Base-by-base conservation (phyloP, 1,284 basidiomycete species). In the Phellinidium pouzarii region DNA sequence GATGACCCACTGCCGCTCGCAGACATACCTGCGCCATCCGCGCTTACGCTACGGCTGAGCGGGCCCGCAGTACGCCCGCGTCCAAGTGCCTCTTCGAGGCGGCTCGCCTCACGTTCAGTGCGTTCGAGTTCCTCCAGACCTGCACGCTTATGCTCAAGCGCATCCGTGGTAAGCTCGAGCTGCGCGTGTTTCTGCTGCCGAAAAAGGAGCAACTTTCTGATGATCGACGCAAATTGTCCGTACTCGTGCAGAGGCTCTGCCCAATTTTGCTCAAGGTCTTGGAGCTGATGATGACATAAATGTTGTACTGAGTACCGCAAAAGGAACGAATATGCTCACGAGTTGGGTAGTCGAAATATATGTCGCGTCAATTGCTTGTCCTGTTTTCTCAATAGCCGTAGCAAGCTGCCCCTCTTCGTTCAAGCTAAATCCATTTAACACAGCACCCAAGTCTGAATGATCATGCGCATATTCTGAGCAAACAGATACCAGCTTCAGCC, bases 171-270 rank as follows among this genome's bases (percentile, higher is more conserved):
- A 76, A 96, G 87, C 71, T 99, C 96, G 63, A 89, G 94, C 67
- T 99, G 96, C 8, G 95, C 89, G 61, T 99, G 94, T 71, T 99
- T 99, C 70, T 95, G 91, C 67, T 99, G 96, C 27, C 96, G 85
- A 71, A 96, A 99, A 1, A 84, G 84, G 47, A 99, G 80, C 20
- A 98, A 74, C 63, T 90, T 89, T 73, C 92, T 94, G 71, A 99
- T 96, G 61, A 98, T 94, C 9, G 79, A 75, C 6, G 91, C 93
- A 65, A 98, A 99, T 67, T 99, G 95, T 36, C 86, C 76, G 68
- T 99, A 99, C 65, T 97, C 94, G 63, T 96, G 90, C 47, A 99
- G 69, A 2, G 96, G 96, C 66, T 99, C 96, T 12, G 92, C 91
- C 76, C 94, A 96, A 62, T 84, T 87, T 64, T 91, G 82, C 67